A percentile compares a stretch with the other conserved stretches of the same genome.
These are phyloP conservation scores for Talaromyces amestolkiae DNA, from an alignment of 2,329 filamentous ascomycete genomes.

Conservation along the genomic window DNA sequence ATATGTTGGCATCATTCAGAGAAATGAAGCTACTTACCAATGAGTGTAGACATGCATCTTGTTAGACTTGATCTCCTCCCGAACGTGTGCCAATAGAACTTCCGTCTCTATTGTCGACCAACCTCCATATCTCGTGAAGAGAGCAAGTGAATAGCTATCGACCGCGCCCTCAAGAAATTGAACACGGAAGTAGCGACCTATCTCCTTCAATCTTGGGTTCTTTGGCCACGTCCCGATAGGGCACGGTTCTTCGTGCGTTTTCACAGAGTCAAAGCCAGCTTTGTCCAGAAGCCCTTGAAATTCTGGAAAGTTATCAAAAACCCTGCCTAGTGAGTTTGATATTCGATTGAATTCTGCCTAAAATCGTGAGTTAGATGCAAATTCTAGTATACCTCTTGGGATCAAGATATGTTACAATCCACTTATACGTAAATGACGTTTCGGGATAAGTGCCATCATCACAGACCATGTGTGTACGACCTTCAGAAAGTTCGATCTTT, in stretches of 20 bases:
- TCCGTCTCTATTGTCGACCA: slow-evolving; percentile 26
- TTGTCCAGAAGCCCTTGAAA: slow-evolving; percentile 23
- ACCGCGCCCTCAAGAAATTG: slow-evolving; percentile 28
- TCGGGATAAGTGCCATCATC: slow-evolving; percentile 29
- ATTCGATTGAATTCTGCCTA: slow-evolving; percentile 24
- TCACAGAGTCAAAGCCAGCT: slow-evolving; percentile 28
- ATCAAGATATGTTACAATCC: slow-evolving; percentile 15
- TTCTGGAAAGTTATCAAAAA: slow-evolving; percentile 23
- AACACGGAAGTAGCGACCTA: slow-evolving; percentile 28
- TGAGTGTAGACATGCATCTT: slow-evolving; percentile 31
- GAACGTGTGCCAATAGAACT: slow-evolving; percentile 24
- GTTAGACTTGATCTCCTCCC: slow-evolving; percentile 28
- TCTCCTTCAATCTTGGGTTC: slow-evolving; percentile 27
- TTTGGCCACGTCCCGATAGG: slow-evolving; percentile 34
- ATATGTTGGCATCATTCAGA: neutral
- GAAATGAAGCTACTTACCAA: slow-evolving; percentile 22
- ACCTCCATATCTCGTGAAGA: slow-evolving; percentile 29
- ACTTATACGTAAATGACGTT: slow-evolving; percentile 19
- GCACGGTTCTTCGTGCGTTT: slow-evolving; percentile 23
- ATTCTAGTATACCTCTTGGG: neutral
- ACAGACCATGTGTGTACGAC: slow-evolving; percentile 23
- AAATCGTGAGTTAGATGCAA: neutral
- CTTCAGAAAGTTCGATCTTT: slow-evolving; percentile 29
- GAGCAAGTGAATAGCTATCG: slow-evolving; percentile 28
- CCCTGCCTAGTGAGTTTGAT: slow-evolving; percentile 39